These are phyloP conservation scores for Epichloe typhina DNA, from an alignment of 2,329 filamentous ascomycete species.

Conservation along the genomic window DNA sequence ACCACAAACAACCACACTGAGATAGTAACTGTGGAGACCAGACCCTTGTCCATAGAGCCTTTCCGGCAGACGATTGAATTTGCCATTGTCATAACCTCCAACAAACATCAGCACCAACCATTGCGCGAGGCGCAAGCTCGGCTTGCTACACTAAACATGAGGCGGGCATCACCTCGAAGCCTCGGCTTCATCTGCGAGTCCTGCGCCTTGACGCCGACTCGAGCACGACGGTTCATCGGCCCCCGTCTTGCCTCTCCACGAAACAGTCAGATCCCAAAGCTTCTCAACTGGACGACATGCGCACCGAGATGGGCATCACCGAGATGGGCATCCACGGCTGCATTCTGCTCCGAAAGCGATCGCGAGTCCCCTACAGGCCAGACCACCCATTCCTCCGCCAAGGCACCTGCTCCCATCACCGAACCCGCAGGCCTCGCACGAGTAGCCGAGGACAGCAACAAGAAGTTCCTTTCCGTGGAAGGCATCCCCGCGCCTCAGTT, in stretches of 20 bases:
- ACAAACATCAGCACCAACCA: neutral
- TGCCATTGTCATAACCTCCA: no score
- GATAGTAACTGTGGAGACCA: no score
- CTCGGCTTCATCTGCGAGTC: conserved; percentile 29
- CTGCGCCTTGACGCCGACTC: conserved; percentile 24
- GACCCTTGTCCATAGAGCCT: no score
- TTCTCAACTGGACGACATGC: conserved; percentile 3
- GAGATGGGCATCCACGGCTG: conserved; percentile 17
- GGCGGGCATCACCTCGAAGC: conserved; percentile 15
- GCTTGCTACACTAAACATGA: neutral
- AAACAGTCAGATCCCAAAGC: conserved; percentile 5
- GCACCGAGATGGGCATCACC: conserved; percentile 14
- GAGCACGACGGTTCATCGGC: conserved; percentile 13
- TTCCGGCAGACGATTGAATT: no score
- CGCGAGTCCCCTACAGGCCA: neutral
- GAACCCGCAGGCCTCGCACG: conserved; percentile 27
- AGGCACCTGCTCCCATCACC: conserved; percentile 13
- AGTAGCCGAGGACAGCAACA: conserved; percentile 28
- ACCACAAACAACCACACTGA: neutral
- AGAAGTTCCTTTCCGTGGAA: conserved; percentile 29
- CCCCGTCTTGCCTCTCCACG: conserved; percentile 12
- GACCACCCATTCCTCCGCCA: neutral
- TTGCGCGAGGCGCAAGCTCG: neutral
- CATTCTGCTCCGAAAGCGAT: conserved; percentile 6
- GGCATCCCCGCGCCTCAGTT: conserved; percentile 31